Base-by-base conservation (phyloP, 2,329 filamentous ascomycete genomes). In the Falciphora oryzae region DNA sequence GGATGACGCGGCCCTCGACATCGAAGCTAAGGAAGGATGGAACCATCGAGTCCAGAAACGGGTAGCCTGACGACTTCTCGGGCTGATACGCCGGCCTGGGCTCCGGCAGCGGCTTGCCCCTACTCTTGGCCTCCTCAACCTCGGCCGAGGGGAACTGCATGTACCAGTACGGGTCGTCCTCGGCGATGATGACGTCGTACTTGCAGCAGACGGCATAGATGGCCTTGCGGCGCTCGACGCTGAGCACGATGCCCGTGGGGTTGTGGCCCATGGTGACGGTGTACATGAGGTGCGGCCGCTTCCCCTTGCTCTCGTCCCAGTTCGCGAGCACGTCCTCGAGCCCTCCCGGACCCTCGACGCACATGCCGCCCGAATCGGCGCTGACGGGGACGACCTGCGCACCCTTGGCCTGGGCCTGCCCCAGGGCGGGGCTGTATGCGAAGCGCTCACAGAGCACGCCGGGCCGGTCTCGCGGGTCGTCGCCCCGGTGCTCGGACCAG, bases 81-180 rank as follows among this genome's bases (percentile, higher is more conserved):
- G 73, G 75, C 35, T 66, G 70, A 66, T 71, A 69, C 77, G 31
- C 27, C 50, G 66, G 74, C 71, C 71, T 77, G 72, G 65, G 70
- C 66, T 65, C 70, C 60, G 74, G 74, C 64, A 69, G 70, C 59
- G 71, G 76, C 50, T 74, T 69, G 63, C 74, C 74, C 56, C 81
- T 75, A 25, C 82, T 80, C 71, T 81, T 79, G 70, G 84, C 79
- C 72, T 85, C 79, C 61, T 77, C 76, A 31, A 73, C 60, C 63
- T 79, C 84, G 0, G 90, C 88, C 0, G 90, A 90, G 0, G 92
- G 92, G 75, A 86, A 97, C 74, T 97, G 94, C 11, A 98, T 82
- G 75, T 95, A 94, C 91, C 92, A 97, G 79, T 97, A 97, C 7
- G 94, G 94, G 67, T 97, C 93, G 71, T 98, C 94, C 76, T 98